Evolutionary conservation across 2,329 filamentous ascomycete species (phyloP).

Genomic region (Pyrenophora teres): DNA sequence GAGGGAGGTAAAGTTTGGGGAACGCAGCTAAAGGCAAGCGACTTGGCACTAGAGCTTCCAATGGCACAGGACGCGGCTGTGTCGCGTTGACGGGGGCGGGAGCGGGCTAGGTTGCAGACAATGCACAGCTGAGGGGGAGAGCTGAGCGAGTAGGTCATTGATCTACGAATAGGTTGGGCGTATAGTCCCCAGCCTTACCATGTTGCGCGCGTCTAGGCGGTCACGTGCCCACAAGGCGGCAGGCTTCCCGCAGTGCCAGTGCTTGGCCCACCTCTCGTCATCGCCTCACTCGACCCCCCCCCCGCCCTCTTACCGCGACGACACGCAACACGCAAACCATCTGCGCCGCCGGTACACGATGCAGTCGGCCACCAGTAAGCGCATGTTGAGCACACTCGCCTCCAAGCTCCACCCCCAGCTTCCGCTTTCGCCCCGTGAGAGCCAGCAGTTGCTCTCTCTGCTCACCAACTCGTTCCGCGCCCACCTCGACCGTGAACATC

Average conservation of each 20-base stretch:
- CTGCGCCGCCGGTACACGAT: constrained; percentile 41
- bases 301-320: background rate
- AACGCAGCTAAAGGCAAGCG: constrained; percentile 38
- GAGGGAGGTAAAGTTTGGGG: constrained; percentile 36
- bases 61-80: constrained; percentile 25
- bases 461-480: constrained; percentile 67
- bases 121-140: constrained; percentile 17
- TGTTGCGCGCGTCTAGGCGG: constrained; percentile 15
- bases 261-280: constrained; percentile 16
- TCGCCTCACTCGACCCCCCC: constrained; percentile 5
- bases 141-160: constrained; percentile 9
- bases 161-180: constrained; percentile 9
- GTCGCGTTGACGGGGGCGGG: constrained; percentile 24
- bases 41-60: constrained; percentile 35
- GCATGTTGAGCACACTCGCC: constrained; percentile 49
- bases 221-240: constrained; percentile 14
- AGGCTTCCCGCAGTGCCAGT: constrained; percentile 5
- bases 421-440: constrained; percentile 62
- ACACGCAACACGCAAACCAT: background rate
- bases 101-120: constrained; percentile 11
- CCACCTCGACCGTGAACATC: constrained; percentile 65
- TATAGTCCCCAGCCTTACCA: constrained; percentile 10
- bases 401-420: constrained; percentile 59
- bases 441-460: constrained; percentile 62
- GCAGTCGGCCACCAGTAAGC: constrained; percentile 55